Percentiles rank a stretch among this genome's conserved stretches.
Conservation (phyloP, 139 green algal genomes). For the Micromonas commoda region DNA sequence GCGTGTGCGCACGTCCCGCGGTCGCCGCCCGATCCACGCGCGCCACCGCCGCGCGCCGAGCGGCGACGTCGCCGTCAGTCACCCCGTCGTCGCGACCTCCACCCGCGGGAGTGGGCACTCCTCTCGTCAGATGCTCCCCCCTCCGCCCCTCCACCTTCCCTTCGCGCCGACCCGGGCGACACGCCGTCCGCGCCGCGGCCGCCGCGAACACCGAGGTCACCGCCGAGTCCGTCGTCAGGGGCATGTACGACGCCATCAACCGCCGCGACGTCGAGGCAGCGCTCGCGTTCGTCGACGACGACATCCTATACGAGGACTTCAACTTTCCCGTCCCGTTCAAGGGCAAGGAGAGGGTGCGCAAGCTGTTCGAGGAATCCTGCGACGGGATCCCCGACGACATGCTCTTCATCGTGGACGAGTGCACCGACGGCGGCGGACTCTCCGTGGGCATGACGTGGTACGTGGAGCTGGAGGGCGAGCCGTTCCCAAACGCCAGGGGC, state of each 20-base stretch:
- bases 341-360: constrained; percentile 13
- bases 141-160: no score
- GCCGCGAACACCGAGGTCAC: no score
- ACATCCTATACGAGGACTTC: constrained; percentile 34
- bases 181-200: no score
- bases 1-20: no score
- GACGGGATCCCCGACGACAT: constrained; percentile 32
- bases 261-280: constrained; percentile 20
- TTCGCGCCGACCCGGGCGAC: no score
- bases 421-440: background rate
- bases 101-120: no score
- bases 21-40: no score
- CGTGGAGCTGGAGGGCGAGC: constrained; percentile 26
- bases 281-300: constrained; percentile 28
- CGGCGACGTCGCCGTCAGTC: no score
- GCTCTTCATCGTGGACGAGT: constrained; percentile 29
- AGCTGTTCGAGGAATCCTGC: constrained; percentile 29
- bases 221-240: constrained; percentile 7
- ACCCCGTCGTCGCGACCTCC: no score
- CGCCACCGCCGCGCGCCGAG: no score
- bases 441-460: constrained; percentile 27
- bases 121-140: no score
- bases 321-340: constrained; percentile 29
- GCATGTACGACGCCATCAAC: constrained; percentile 34
- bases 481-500: constrained; percentile 34